phyloP scores from a whole-genome alignment of 1,139 yeast species.

The Hemisphaericaspora xylofermentans region DNA sequence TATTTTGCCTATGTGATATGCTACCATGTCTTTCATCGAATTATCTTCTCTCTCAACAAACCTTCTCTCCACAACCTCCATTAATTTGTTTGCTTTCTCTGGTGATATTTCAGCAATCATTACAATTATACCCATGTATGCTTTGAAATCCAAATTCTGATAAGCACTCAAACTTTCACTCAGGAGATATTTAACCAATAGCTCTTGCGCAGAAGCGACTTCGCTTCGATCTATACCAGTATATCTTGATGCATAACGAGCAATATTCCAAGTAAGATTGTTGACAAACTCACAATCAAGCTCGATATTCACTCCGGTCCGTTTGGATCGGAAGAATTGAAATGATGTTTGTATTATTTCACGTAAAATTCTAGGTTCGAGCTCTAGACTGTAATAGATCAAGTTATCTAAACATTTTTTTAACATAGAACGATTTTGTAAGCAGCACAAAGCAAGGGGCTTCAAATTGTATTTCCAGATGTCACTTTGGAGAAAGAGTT shows the following conservation, averaged over 20 bases:
- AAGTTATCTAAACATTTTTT: slow-evolving; percentile 26
- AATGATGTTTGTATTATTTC: slow-evolving; percentile 18
- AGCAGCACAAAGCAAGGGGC: slow-evolving; percentile 19
- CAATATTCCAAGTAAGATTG: slow-evolving; percentile 24
- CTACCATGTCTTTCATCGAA: slow-evolving; percentile 18
- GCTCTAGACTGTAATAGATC: slow-evolving; percentile 26
- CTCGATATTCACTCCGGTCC: slow-evolving; percentile 14
- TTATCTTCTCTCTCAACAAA: slow-evolving; percentile 13
- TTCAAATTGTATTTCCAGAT: slow-evolving; percentile 30
- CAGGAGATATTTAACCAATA: slow-evolving; percentile 22
- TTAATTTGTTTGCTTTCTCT: slow-evolving; percentile 27
- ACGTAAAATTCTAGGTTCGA: slow-evolving; percentile 22
- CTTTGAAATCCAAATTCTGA: slow-evolving; percentile 26
- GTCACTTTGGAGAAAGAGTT: slow-evolving; percentile 35
- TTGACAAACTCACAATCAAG: slow-evolving; percentile 20
- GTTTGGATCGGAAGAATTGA: slow-evolving; percentile 13
- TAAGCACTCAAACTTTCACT: slow-evolving; percentile 15
- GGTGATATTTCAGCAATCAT: slow-evolving; percentile 27
- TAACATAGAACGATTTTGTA: slow-evolving; percentile 19
- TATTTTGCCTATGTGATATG: slow-evolving; percentile 28
- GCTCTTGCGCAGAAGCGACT: slow-evolving; percentile 27
- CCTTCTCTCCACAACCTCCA: slow-evolving; percentile 28
- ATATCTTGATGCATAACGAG: slow-evolving; percentile 17
- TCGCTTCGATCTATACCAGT: slow-evolving; percentile 1
- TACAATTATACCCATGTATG: slow-evolving; percentile 40